Evolutionary conservation across 106 monocot species (phyloP).

Genomic region (Acanthochlamys bracteata): DNA sequence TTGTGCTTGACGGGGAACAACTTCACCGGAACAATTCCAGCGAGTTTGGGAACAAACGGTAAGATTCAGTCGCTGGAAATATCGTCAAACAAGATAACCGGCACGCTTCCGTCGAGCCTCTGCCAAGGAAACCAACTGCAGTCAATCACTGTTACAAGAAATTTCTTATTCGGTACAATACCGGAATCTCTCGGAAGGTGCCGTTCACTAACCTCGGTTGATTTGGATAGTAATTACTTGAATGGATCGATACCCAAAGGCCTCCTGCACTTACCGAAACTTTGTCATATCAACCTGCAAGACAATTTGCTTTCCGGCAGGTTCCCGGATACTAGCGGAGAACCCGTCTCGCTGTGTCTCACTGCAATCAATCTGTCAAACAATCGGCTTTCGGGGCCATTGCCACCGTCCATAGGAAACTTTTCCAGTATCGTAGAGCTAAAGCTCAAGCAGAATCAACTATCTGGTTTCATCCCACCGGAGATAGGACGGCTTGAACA

Average conservation of each 20-base stretch:
- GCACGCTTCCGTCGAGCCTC: slow-evolving; percentile 37
- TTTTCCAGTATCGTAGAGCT: slow-evolving; percentile 60
- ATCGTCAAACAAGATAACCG: slow-evolving; percentile 51
- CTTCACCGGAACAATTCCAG: slow-evolving; percentile 39
- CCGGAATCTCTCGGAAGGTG: slow-evolving; percentile 57
- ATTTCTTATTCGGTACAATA: slow-evolving; percentile 68
- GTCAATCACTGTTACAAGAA: too few species aligned
- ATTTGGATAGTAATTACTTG: slow-evolving; percentile 74
- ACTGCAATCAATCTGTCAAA: slow-evolving; percentile 75
- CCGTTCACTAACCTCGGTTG: slow-evolving; percentile 40
- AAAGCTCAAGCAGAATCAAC: slow-evolving; percentile 43
- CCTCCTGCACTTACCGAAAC: slow-evolving; percentile 38
- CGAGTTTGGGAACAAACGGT: slow-evolving; percentile 36
- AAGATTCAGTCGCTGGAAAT: slow-evolving; percentile 44
- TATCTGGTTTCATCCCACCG: slow-evolving; percentile 47
- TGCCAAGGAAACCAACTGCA: slow-evolving; percentile 41
- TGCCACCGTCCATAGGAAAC: slow-evolving; percentile 56
- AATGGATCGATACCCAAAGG: slow-evolving; percentile 60
- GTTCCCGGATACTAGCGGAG: slow-evolving; percentile 35
- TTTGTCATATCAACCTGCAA: slow-evolving; percentile 67
- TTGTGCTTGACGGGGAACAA: slow-evolving; percentile 45
- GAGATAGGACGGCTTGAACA: slow-evolving; percentile 60
- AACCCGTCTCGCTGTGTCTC: slow-evolving; percentile 22
- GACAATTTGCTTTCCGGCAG: slow-evolving; percentile 62
- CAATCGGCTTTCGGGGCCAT: slow-evolving; percentile 47